Evolutionary conservation across 1,284 basidiomycete genomes (phyloP).

Genomic region (Puccinia novopanici): DNA sequence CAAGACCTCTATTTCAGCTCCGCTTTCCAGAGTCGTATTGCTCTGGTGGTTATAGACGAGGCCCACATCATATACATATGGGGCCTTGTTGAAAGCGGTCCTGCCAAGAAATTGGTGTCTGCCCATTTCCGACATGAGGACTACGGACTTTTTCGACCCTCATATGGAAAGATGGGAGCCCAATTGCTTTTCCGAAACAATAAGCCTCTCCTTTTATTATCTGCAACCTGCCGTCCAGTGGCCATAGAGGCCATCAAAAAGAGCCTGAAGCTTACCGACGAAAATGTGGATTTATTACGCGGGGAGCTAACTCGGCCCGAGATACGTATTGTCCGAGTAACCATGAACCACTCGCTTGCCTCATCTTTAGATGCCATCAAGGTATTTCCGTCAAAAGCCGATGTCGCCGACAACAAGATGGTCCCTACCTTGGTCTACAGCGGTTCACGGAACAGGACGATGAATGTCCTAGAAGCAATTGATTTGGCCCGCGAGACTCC

Average conservation of each 20-base stretch:
- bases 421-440: slow-evolving; percentile 10
- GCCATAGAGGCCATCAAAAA: not conserved
- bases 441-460: not conserved
- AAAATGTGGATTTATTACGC: not conserved
- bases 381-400: not conserved
- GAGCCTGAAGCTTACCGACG: not conserved
- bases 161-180: not conserved
- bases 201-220: not conserved
- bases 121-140: not conserved
- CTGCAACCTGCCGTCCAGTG: not conserved
- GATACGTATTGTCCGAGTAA: not conserved
- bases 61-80: not conserved
- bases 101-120: not conserved
- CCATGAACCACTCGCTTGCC: not conserved
- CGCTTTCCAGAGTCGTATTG: not conserved
- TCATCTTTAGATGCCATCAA: not conserved
- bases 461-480: not conserved
- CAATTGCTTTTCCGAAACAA: not conserved
- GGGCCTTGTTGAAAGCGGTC: not conserved
- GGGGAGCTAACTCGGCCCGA: slow-evolving; percentile 8
- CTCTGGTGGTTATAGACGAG: not conserved
- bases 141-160: not conserved
- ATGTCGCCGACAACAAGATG: not conserved
- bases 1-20: not conserved
- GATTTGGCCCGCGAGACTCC: not conserved